Percentiles rank a stretch among this genome's conserved stretches.
Evolutionary conservation across 2,329 filamentous ascomycete species (phyloP).

Genomic region (Fusarium aywerte): DNA sequence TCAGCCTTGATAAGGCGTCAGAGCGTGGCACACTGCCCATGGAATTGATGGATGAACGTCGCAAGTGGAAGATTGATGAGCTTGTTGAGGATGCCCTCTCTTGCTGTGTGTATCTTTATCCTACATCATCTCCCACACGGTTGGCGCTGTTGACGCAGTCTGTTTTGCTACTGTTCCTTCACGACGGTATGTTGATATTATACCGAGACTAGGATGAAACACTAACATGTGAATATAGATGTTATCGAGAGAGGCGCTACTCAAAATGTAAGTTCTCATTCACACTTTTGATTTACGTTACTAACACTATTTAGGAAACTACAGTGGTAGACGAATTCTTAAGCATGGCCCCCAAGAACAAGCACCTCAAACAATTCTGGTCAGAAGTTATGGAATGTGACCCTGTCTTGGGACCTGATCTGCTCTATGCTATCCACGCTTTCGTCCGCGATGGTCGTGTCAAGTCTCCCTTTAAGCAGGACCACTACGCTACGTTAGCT

Average conservation of each 20-base stretch:
- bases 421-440: not conserved
- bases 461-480: constrained; percentile 24
- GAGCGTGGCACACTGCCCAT: constrained; percentile 10
- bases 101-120: constrained; percentile 19
- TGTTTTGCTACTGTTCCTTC: constrained; percentile 16
- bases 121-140: constrained; percentile 9
- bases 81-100: constrained; percentile 25
- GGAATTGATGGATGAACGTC: constrained; percentile 20
- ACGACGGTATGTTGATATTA: constrained; percentile 1
- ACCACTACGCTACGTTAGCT: not conserved
- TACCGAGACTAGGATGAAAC: fast-evolving
- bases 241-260: constrained; percentile 25
- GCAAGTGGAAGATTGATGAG: constrained; percentile 22
- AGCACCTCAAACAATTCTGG: constrained; percentile 10
- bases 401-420: constrained; percentile 11
- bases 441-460: constrained; percentile 19
- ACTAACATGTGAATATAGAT: not conserved
- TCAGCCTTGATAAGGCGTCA: constrained; percentile 18
- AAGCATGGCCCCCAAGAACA: constrained; percentile 15
- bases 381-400: constrained; percentile 5
- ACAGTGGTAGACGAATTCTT: constrained; percentile 23
- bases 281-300: too few species aligned
- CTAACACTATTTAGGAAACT: constrained; percentile 6
- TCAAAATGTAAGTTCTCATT: constrained; percentile 1
- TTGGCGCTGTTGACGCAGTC: constrained; percentile 20